These are phyloP conservation scores for Penicillium sp. DNA, from an alignment of 2,329 filamentous ascomycete species.

Conservation along the genomic window DNA sequence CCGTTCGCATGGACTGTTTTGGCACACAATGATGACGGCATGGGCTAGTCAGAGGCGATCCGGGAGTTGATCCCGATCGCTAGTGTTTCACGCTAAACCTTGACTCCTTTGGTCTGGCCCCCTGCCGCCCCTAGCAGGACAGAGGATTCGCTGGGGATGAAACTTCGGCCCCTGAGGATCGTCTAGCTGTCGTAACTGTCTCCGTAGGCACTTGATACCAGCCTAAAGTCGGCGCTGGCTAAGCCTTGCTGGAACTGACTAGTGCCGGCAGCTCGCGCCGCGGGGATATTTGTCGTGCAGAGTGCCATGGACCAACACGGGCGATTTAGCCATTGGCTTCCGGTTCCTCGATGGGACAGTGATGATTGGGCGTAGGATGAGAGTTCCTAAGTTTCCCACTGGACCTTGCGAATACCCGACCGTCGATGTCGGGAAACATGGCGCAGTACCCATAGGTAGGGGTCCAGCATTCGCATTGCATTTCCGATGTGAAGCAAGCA, in stretches of 20 bases:
- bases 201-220: neutral
- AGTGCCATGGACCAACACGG: neutral
- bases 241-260: neutral
- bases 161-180: neutral
- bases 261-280: neutral
- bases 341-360: neutral
- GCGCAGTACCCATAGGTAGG: neutral
- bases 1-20: neutral
- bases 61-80: constrained; percentile 4
- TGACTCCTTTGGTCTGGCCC: neutral
- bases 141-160: neutral
- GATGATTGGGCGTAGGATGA: neutral
- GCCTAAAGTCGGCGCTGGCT: neutral
- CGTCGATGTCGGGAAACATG: neutral
- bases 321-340: neutral
- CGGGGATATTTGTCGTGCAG: neutral
- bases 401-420: neutral
- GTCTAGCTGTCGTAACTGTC: neutral
- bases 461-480: neutral
- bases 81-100: constrained; percentile 4
- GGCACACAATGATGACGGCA: neutral
- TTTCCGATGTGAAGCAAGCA: neutral
- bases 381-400: neutral
- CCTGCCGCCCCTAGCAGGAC: neutral
- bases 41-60: constrained; percentile 2